Percentiles rank a stretch among this genome's conserved stretches.
Evolutionary conservation across 78 protist genomes (phyloP).

Genomic region (Dictyostelium capitatum): DNA sequence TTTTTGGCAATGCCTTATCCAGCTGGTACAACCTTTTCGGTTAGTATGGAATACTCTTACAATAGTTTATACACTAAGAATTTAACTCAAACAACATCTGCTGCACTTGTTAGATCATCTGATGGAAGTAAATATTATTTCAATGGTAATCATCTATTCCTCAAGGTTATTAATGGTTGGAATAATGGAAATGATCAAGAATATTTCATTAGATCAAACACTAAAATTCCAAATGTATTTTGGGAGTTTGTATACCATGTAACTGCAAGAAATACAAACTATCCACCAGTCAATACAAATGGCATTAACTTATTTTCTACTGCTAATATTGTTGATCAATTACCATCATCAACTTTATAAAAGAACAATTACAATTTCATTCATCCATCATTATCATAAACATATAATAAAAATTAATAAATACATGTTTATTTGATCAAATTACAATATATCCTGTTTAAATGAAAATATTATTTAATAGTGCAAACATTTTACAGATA

Average conservation of each 20-base stretch:
- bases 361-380: not conserved
- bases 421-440: too few relatives aligned
- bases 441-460: too few relatives aligned
- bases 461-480: too few relatives aligned
- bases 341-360: slow-evolving; percentile 10
- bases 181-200: not conserved
- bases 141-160: slow-evolving; percentile 35
- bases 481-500: too few relatives aligned
- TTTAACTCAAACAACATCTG: slow-evolving; percentile 2
- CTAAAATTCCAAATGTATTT: not conserved
- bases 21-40: not conserved
- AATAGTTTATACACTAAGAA: not conserved
- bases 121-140: slow-evolving; percentile 40
- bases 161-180: not conserved
- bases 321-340: not conserved
- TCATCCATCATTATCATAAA: too few relatives aligned
- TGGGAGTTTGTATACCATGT: slow-evolving; percentile 15
- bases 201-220: slow-evolving; percentile 17
- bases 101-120: slow-evolving; percentile 15
- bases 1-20: slow-evolving; percentile 43
- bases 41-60: not conserved
- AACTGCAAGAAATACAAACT: slow-evolving; percentile 30
- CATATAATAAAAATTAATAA: too few relatives aligned
- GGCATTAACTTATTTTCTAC: too few relatives aligned
- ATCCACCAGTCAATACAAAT: not conserved